Evolutionary conservation across 148 eudicot species (phyloP), one percentile per base, ranked within the genome.

Genomic region (Rhododendron mucronatum): DNA sequence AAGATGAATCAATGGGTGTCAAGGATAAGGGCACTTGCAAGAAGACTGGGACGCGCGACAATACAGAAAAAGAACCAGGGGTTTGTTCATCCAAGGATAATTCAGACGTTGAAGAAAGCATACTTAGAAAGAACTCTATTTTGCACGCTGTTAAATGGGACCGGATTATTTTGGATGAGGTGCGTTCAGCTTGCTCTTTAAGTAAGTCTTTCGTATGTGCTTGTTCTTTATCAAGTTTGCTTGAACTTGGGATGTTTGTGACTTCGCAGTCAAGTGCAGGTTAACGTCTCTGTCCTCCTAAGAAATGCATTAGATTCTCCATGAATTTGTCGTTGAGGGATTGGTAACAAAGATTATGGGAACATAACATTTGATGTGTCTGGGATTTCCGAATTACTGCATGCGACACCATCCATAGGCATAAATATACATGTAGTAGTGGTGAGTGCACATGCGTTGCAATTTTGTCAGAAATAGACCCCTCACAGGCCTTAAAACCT

Each of bases 131-230:
- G 74, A 90, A 91, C 83, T 93, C 95, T 81, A 84, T 90, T 86
- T 88, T 96, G 90, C 99, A 96, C 87, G 93, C 94, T 55, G 90
- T 96, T 55, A 91, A 92, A 59, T 96, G 99, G 99, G 90, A 94
- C 81, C 98, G 99, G 20, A 89, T 96, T 48, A 89, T 96, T 77
- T 89, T 96, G 90, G 99, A 96, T 90, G 99, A 96, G 94, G 99
- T 93, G 83, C 89, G 88, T 85, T 87, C 41, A 20, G 44, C 28
- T 84, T 51, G 39, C 55, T 35, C 37, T 69, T 83, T 51, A 50
- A 69, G 50, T 14, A 84, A 84, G 63, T 57, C 50, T 39, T 85
- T 37, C 30, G 1, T 41, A 28, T 2, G 14, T 81, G 44, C 73
- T 78, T 84, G 83, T 59, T 53, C 81, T 84, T 4, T 47, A 47